These are phyloP conservation scores for Zygosaccharomyces pseudorouxii DNA, from an alignment of 805 yeast species.

Conservation along the genomic window DNA sequence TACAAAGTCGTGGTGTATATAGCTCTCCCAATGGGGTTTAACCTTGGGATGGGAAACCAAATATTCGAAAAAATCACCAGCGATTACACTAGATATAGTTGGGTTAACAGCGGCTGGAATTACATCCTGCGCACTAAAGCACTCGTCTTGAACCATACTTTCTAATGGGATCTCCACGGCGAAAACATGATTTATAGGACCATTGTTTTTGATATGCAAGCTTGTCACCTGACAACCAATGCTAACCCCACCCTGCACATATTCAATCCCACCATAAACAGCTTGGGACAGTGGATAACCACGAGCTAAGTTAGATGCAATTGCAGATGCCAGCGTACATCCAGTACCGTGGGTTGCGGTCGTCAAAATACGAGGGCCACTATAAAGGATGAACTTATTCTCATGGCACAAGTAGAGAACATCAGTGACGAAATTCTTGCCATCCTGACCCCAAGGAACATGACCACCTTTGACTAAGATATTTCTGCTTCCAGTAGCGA, in stretches of 20 bases:
- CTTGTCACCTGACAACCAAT: conserved; percentile 36
- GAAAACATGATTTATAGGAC: conserved; percentile 70
- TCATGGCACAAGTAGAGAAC: conserved; percentile 45
- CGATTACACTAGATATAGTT: not conserved
- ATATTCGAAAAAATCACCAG: conserved; percentile 42
- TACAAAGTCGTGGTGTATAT: conserved; percentile 61
- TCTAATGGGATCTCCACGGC: conserved; percentile 35
- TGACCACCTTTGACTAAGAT: conserved; percentile 83
- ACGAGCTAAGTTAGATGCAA: conserved; percentile 68
- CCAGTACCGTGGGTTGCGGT: conserved; percentile 84
- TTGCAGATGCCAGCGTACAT: conserved; percentile 77
- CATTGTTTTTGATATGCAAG: conserved; percentile 48
- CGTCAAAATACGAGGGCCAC: conserved; percentile 44
- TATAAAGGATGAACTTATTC: conserved; percentile 40
- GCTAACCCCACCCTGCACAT: conserved; percentile 60
- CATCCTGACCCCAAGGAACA: conserved; percentile 40
- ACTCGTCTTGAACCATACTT: conserved; percentile 34
- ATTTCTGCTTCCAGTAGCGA: conserved; percentile 42
- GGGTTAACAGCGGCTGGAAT: conserved; percentile 5
- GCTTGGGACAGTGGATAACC: conserved; percentile 46
- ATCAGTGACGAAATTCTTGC: conserved; percentile 44
- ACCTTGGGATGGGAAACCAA: conserved; percentile 54
- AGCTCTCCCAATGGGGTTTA: conserved; percentile 50
- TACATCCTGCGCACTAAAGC: conserved; percentile 28
- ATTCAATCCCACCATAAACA: conserved; percentile 54